A percentile compares a stretch with the other conserved stretches of the same genome.
Evolutionary conservation across 2,329 filamentous ascomycete species (phyloP).

Genomic region (Hypoxylon sp.): DNA sequence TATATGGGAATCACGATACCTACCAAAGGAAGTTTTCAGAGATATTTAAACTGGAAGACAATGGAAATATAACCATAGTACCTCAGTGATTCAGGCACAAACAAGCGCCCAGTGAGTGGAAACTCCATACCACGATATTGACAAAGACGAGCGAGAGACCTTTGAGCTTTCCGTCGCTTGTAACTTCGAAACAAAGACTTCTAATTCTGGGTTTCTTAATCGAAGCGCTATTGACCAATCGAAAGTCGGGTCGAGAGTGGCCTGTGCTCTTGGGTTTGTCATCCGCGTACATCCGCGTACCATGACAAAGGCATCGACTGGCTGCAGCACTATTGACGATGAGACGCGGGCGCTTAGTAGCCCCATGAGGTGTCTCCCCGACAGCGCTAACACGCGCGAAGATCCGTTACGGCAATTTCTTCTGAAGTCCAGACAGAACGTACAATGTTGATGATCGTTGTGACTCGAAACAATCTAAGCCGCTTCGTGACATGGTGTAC

Average conservation of each 20-base stretch:
- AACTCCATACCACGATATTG: conserved; percentile 15
- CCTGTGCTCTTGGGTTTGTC: conserved; percentile 31
- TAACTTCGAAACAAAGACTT: conserved; percentile 39
- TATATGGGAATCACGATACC: conserved; percentile 3
- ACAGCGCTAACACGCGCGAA: conserved; percentile 36
- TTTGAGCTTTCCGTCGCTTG: conserved; percentile 28
- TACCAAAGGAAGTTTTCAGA: conserved; percentile 12
- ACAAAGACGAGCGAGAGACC: conserved; percentile 33
- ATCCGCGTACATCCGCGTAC: conserved; percentile 1
- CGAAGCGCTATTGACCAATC: conserved; percentile 37
- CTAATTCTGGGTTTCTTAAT: conserved; percentile 41
- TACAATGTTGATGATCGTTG: neutral
- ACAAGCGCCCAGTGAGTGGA: conserved; percentile 36
- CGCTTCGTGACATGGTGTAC: neutral
- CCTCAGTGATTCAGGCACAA: conserved; percentile 30
- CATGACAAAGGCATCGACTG: conserved; percentile 31
- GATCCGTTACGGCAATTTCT: conserved; percentile 18
- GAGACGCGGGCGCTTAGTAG: conserved; percentile 39
- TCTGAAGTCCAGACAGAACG: conserved; percentile 17
- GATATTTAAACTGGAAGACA: conserved; percentile 39
- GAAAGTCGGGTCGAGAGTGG: conserved; percentile 19
- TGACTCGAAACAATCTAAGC: conserved; percentile 19
- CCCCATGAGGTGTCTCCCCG: conserved; percentile 11
- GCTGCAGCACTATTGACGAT: conserved; percentile 1
- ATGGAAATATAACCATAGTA: conserved; percentile 21